Conservation (phyloP, 208 protist genomes). For the Trypanosoma mega region DNA sequence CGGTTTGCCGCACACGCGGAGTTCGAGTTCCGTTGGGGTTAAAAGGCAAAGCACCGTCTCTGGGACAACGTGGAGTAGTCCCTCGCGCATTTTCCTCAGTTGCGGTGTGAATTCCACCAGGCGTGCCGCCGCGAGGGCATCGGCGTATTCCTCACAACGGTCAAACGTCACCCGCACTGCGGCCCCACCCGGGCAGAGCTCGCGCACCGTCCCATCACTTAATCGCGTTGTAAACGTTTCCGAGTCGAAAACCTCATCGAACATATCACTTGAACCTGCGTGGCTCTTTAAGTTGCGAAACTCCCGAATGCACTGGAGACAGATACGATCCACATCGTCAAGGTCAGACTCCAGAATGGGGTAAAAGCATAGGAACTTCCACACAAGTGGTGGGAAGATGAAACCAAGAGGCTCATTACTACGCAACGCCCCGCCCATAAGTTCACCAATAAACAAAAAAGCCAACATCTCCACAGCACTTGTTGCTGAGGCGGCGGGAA, state of each 20-base stretch:
- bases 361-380: constrained; percentile 79
- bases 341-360: constrained; percentile 74
- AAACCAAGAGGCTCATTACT: constrained; percentile 89
- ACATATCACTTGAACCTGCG: constrained; percentile 42
- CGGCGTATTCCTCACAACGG: constrained; percentile 74
- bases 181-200: constrained; percentile 71
- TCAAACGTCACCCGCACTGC: constrained; percentile 69
- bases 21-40: constrained; percentile 87
- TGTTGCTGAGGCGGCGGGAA: constrained; percentile 76
- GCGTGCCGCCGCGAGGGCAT: constrained; percentile 59
- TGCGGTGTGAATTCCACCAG: constrained; percentile 82
- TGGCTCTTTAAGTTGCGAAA: constrained; percentile 52
- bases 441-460: constrained; percentile 89
- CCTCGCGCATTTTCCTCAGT: constrained; percentile 80
- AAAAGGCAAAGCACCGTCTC: constrained; percentile 79
- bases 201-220: constrained; percentile 69
- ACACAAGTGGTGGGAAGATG: constrained; percentile 90
- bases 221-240: constrained; percentile 84
- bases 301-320: constrained; percentile 82
- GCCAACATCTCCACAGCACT: constrained; percentile 52
- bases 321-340: constrained; percentile 79
- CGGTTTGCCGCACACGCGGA: constrained; percentile 85
- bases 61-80: constrained; percentile 86
- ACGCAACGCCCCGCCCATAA: constrained; percentile 95
- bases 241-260: constrained; percentile 83